phyloP scores from a whole-genome alignment of 1,284 basidiomycete species.

The Tylopilus sp. region DNA sequence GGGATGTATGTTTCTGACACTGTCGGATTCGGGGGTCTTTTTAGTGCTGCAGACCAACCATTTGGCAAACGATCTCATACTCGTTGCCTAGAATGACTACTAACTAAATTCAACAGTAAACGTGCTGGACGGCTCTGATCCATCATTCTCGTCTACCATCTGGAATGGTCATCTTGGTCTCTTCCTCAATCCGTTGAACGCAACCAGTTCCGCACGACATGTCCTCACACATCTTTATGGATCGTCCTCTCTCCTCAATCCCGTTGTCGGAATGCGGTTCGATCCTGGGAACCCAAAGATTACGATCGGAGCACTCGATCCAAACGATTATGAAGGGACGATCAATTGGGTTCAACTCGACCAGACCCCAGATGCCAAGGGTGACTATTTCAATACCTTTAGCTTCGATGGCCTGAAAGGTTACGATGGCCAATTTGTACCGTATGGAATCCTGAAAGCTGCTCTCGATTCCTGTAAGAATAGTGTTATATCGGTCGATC shows the following conservation, averaged over 20 bases:
- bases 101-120: slow-evolving; percentile 26
- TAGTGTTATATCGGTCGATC: not conserved
- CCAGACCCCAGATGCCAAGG: slow-evolving; percentile 25
- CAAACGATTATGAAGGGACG: slow-evolving; percentile 44
- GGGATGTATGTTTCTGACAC: slow-evolving; percentile 30
- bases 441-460: slow-evolving; percentile 32
- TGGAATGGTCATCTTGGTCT: slow-evolving; percentile 41
- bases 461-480: slow-evolving; percentile 38
- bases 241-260: slow-evolving; percentile 40
- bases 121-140: slow-evolving; percentile 32
- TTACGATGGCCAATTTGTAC: slow-evolving; percentile 40
- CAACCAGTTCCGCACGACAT: slow-evolving; percentile 18
- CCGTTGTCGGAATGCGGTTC: slow-evolving; percentile 44
- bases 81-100: not conserved
- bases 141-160: not conserved
- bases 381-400: slow-evolving; percentile 33
- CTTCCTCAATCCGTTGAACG: slow-evolving; percentile 36
- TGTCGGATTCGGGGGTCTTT: slow-evolving; percentile 38
- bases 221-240: slow-evolving; percentile 30
- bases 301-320: slow-evolving; percentile 46
- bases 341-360: slow-evolving; percentile 45
- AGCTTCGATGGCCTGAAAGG: slow-evolving; percentile 44
- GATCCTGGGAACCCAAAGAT: slow-evolving; percentile 41
- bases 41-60: slow-evolving; percentile 15
- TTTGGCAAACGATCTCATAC: slow-evolving; percentile 28